Evolutionary conservation across 106 monocot genomes (phyloP).

Genomic region (Cymbidium sinense): DNA sequence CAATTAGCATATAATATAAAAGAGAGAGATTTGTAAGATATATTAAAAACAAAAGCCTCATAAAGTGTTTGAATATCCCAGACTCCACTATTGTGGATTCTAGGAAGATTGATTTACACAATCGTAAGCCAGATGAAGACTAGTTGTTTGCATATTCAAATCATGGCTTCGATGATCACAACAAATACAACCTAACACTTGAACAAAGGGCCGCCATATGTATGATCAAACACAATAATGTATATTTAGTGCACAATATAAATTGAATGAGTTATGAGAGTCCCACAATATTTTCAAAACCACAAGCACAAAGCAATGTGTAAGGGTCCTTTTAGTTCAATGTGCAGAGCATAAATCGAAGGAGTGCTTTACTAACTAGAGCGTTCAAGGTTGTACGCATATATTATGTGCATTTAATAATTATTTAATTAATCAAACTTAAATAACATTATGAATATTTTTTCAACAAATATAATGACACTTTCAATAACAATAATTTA

Average conservation of each 20-base stretch:
- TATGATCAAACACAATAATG: not conserved
- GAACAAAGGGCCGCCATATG: not conserved
- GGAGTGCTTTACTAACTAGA: too few species aligned
- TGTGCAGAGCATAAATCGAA: too few species aligned
- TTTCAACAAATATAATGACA: too few species aligned
- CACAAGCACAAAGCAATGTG: too few species aligned
- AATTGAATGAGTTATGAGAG: not conserved
- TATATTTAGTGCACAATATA: not conserved
- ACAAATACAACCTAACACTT: not conserved
- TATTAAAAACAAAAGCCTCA: not conserved
- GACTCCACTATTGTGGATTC: not conserved
- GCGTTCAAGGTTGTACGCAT: too few species aligned
- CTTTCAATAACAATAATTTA: too few species aligned
- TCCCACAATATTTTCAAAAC: not conserved
- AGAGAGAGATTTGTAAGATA: not conserved
- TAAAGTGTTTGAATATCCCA: not conserved
- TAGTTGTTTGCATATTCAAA: not conserved
- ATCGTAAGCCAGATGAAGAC: not conserved
- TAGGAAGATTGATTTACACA: not conserved
- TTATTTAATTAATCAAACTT: too few species aligned
- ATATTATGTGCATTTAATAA: too few species aligned
- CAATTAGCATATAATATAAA: not conserved
- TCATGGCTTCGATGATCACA: not conserved
- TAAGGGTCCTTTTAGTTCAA: too few species aligned
- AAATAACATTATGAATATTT: too few species aligned